A percentile compares a stretch with the other conserved stretches of the same genome.
Evolutionary conservation across 2,329 filamentous ascomycete species (phyloP).

Genomic region (Metarhizium brunneum): DNA sequence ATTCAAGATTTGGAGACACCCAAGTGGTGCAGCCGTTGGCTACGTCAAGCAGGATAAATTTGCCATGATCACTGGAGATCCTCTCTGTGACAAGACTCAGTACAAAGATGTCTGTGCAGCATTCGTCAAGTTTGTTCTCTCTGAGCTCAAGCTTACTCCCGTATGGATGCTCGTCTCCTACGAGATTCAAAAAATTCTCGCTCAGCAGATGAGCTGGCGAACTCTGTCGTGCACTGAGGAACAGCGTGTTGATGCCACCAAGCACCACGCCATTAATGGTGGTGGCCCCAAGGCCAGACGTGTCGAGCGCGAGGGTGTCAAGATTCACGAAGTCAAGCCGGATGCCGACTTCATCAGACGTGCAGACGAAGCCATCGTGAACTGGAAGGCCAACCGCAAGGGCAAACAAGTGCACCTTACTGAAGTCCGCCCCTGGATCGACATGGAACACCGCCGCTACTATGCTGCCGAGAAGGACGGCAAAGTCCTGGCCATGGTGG

Average conservation of each 20-base stretch:
- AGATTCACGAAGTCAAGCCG: constrained; percentile 63
- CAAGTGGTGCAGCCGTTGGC: constrained; percentile 75
- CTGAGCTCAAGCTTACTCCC: constrained; percentile 61
- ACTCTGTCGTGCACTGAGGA: constrained; percentile 83
- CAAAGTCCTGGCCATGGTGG: constrained; percentile 66
- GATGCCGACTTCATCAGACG: constrained; percentile 61
- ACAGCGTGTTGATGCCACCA: constrained; percentile 73
- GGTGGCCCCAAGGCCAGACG: constrained; percentile 69
- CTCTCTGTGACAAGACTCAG: constrained; percentile 72
- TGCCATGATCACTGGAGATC: constrained; percentile 79
- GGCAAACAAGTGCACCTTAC: constrained; percentile 83
- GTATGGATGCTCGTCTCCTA: constrained; percentile 83
- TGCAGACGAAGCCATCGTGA: constrained; percentile 62
- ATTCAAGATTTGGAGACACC: constrained; percentile 80
- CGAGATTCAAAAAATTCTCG: constrained; percentile 72
- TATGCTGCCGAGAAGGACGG: constrained; percentile 71
- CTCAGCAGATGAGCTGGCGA: constrained; percentile 74
- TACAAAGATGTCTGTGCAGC: constrained; percentile 63
- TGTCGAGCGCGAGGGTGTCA: constrained; percentile 75
- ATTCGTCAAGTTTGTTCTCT: constrained; percentile 67
- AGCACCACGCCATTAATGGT: constrained; percentile 46
- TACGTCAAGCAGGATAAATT: constrained; percentile 71
- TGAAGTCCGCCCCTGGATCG: constrained; percentile 81
- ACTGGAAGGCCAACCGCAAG: constrained; percentile 74
- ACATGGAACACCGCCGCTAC: constrained; percentile 75